These are phyloP conservation scores for Candida mesenterica DNA, from an alignment of 1,139 yeast species.

Conservation along the genomic window DNA sequence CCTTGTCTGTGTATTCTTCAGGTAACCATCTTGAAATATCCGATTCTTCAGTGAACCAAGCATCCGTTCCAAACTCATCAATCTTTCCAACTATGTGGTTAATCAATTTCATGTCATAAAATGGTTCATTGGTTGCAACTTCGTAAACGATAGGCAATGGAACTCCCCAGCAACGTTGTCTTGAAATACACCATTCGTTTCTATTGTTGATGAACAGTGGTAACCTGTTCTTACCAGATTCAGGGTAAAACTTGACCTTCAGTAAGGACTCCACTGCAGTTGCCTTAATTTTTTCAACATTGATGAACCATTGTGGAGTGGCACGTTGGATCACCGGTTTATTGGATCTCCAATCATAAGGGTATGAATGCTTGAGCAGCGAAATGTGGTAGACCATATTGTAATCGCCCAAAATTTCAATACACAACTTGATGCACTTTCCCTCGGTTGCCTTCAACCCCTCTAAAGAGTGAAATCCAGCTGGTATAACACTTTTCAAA, in stretches of 20 bases:
- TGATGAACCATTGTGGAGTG: slow-evolving; percentile 96
- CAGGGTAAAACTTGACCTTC: slow-evolving; percentile 69
- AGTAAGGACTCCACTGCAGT: slow-evolving; percentile 59
- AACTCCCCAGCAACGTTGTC: slow-evolving; percentile 99
- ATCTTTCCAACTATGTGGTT: slow-evolving; percentile 53
- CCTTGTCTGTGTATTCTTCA: slow-evolving; percentile 27
- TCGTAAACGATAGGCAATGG: slow-evolving; percentile 87
- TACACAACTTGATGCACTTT: slow-evolving; percentile 47
- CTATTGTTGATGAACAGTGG: slow-evolving; percentile 72
- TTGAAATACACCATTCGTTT: slow-evolving; percentile 95
- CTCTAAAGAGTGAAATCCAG: slow-evolving; percentile 40
- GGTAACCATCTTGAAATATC: slow-evolving; percentile 77
- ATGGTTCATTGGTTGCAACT: slow-evolving; percentile 55
- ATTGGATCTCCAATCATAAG: slow-evolving; percentile 96
- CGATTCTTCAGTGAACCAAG: slow-evolving; percentile 67
- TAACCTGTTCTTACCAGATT: slow-evolving; percentile 67
- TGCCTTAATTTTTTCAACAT: slow-evolving; percentile 70
- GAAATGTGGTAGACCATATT: slow-evolving; percentile 51
- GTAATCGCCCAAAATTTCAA: slow-evolving; percentile 38
- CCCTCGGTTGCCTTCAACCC: slow-evolving; percentile 62
- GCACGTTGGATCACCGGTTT: slow-evolving; percentile 93
- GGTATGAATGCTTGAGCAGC: slow-evolving; percentile 76
- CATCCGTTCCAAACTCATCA: slow-evolving; percentile 62
- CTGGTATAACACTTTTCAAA: slow-evolving; percentile 40
- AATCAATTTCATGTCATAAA: slow-evolving; percentile 53